A percentile compares a stretch with the other conserved stretches of the same genome.
phyloP scores from a whole-genome alignment of 441 rosid species.

The Isatis lusitanica region DNA sequence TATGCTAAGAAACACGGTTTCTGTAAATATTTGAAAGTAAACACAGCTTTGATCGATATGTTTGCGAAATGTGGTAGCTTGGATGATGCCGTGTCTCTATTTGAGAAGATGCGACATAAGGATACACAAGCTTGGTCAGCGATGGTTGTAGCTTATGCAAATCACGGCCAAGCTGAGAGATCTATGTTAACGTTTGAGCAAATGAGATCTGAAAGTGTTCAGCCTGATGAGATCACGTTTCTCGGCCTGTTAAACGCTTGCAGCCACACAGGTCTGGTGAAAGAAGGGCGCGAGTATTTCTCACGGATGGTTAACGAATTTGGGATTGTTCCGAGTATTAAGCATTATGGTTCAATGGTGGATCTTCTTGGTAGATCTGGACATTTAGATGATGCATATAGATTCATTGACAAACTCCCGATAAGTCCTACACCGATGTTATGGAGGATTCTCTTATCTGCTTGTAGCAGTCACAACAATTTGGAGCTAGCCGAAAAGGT shows the following conservation, averaged over 20 bases:
- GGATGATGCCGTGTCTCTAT: conserved; percentile 61
- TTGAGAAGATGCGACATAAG: conserved; percentile 49
- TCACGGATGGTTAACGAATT: conserved; percentile 46
- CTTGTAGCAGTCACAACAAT: conserved; percentile 64
- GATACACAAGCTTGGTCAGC: conserved; percentile 87
- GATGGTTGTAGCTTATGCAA: conserved; percentile 73
- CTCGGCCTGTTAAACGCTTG: conserved; percentile 75
- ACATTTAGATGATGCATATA: conserved; percentile 54
- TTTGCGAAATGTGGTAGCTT: conserved; percentile 85
- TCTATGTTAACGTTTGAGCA: conserved; percentile 61
- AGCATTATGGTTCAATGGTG: conserved; percentile 85
- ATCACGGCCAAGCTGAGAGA: conserved; percentile 58
- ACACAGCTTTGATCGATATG: conserved; percentile 76
- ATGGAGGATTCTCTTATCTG: conserved; percentile 78
- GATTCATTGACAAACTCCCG: conserved; percentile 61
- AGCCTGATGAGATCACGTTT: conserved; percentile 76
- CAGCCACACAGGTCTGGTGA: conserved; percentile 72
- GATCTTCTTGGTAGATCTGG: conserved; percentile 85
- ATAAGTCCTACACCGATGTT: conserved; percentile 61
- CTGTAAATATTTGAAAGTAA: conserved; percentile 61
- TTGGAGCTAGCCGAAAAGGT: conserved; percentile 59
- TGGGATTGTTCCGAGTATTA: conserved; percentile 52
- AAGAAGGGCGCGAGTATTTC: conserved; percentile 58
- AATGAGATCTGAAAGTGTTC: conserved; percentile 46
- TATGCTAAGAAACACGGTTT: conserved; percentile 62